Percentiles rank a stretch among this genome's conserved stretches.
Evolutionary conservation across 257 asterid genomes (phyloP).

Genomic region (Solanum peruvianum): DNA sequence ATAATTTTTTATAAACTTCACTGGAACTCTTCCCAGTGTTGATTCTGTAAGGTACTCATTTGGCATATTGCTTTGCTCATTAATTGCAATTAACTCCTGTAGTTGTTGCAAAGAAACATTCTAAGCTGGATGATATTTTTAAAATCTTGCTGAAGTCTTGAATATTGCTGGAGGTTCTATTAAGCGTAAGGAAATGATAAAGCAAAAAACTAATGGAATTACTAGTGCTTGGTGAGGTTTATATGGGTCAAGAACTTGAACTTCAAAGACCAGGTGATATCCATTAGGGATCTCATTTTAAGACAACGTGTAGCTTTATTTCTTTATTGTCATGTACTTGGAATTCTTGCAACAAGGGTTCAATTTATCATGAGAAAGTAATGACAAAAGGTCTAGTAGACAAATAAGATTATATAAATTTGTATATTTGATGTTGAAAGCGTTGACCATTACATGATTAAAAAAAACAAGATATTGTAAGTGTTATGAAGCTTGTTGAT

Average conservation of each 20-base stretch:
- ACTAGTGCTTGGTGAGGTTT: neutral
- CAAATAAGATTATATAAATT: neutral
- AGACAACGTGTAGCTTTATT: neutral
- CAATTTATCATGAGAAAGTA: no score
- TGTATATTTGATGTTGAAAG: neutral
- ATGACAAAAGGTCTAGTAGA: neutral
- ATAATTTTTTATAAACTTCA: no score
- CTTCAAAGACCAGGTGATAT: neutral
- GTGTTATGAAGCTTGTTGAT: neutral
- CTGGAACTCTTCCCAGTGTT: neutral
- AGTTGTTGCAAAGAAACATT: neutral
- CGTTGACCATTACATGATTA: neutral
- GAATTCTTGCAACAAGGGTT: no score
- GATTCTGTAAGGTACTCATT: neutral
- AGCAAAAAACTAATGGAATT: neutral
- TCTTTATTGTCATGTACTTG: no score
- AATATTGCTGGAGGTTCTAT: neutral
- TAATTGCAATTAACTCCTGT: neutral
- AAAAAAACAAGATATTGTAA: neutral
- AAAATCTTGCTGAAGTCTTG: neutral
- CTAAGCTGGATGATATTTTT: neutral
- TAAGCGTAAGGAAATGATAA: neutral
- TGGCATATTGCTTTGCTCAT: neutral
- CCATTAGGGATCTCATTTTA: neutral
- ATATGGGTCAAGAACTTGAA: neutral